These are phyloP conservation scores for Skeletonema tropicum DNA, from an alignment of 108 stramenopile species.

Conservation along the genomic window DNA sequence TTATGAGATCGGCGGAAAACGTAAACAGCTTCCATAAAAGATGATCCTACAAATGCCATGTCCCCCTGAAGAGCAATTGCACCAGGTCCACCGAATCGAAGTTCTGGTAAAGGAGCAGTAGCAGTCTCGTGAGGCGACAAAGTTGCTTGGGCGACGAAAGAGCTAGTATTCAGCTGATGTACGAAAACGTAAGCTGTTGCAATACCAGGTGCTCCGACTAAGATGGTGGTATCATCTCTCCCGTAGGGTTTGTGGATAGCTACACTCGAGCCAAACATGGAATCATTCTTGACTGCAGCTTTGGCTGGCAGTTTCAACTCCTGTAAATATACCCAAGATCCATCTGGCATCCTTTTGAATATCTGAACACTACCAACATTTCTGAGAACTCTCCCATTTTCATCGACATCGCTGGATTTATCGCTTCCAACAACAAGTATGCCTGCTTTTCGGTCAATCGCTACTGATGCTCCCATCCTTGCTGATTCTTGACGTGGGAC, in stretches of 20 bases:
- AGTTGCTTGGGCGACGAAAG: constrained; percentile 23
- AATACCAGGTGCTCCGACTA: constrained; percentile 64
- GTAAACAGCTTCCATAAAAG: constrained; percentile 55
- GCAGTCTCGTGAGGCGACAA: constrained; percentile 3
- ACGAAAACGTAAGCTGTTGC: constrained; percentile 52
- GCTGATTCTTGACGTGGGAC: constrained; percentile 29
- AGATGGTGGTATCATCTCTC: constrained; percentile 52
- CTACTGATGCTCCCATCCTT: constrained; percentile 54
- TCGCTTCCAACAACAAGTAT: constrained; percentile 56
- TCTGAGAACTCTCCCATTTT: constrained; percentile 7
- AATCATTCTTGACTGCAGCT: constrained; percentile 6
- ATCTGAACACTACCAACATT: constrained; percentile 62
- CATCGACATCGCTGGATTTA: constrained; percentile 28
- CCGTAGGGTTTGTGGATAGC: constrained; percentile 57
- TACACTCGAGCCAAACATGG: constrained; percentile 54
- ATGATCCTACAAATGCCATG: constrained; percentile 56
- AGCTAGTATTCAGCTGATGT: constrained; percentile 5
- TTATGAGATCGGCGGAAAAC: constrained; percentile 50
- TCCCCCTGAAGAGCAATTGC: constrained; percentile 49
- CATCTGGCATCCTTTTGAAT: constrained; percentile 38
- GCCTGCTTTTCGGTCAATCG: constrained; percentile 40
- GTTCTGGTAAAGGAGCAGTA: constrained; percentile 9
- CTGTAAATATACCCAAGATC: constrained; percentile 37
- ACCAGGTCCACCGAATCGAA: constrained; percentile 38
- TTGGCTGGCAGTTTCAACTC: constrained; percentile 24